Conservation (phyloP, 2,329 filamentous ascomycete species). For the Bipolaris cookei region DNA sequence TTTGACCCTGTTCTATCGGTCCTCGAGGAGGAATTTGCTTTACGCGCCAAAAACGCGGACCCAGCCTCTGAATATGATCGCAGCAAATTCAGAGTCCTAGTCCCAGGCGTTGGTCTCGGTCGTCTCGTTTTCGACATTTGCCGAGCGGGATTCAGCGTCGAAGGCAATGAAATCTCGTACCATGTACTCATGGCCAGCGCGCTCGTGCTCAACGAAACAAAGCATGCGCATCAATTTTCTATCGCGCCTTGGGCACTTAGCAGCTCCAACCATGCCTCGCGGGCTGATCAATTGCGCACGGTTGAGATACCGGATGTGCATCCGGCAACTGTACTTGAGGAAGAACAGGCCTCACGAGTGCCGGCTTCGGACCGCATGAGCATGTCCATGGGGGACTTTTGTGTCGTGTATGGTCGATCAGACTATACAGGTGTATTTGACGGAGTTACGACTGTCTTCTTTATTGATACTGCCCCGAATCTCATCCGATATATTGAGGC, state of each 20-base stretch:
- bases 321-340: constrained; percentile 47
- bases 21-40: constrained; percentile 59
- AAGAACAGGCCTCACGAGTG: constrained; percentile 18
- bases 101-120: constrained; percentile 89
- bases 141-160: constrained; percentile 71
- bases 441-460: constrained; percentile 89
- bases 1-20: constrained; percentile 75
- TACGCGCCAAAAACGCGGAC: no score
- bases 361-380: constrained; percentile 72
- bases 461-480: constrained; percentile 96
- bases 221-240: constrained; percentile 66
- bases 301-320: constrained; percentile 79
- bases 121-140: constrained; percentile 89
- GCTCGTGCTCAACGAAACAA: constrained; percentile 74
- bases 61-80: constrained; percentile 18
- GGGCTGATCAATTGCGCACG: constrained; percentile 74
- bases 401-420: constrained; percentile 77
- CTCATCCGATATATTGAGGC: constrained; percentile 87
- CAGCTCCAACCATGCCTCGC: constrained; percentile 82
- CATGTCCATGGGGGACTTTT: constrained; percentile 93
- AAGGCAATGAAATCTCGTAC: constrained; percentile 95
- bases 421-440: constrained; percentile 71
- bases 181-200: constrained; percentile 90
- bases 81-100: constrained; percentile 68
- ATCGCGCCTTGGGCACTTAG: constrained; percentile 86